Conservation (phyloP, 2,329 filamentous ascomycete species). For the Pyricularia sp. region DNA sequence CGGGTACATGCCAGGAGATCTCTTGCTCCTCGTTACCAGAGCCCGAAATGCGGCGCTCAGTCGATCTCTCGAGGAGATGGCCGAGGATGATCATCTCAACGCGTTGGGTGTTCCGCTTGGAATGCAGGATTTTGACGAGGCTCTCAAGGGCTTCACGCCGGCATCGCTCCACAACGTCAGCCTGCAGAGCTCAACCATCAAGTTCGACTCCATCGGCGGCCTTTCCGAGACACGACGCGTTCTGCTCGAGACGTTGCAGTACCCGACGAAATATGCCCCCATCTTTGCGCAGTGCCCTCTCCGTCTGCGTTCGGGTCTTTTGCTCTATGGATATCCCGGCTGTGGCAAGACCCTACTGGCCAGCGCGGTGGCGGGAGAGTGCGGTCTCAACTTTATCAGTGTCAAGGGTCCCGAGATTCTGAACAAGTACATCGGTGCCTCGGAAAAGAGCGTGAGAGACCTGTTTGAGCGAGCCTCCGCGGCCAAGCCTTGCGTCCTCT, state of each 20-base stretch:
- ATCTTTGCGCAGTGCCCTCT: conserved; percentile 95
- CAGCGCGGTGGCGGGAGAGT: conserved; percentile 94
- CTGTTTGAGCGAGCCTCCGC: conserved; percentile 88
- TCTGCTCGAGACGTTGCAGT: conserved; percentile 90
- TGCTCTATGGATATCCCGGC: conserved; percentile 91
- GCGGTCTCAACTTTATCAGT: conserved; percentile 94
- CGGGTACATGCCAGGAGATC: conserved; percentile 94
- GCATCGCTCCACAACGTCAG: conserved; percentile 92
- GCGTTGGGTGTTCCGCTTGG: conserved; percentile 54
- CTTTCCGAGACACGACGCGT: conserved; percentile 77
- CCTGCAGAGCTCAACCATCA: conserved; percentile 84
- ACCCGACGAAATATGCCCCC: conserved; percentile 94
- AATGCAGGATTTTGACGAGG: conserved; percentile 70
- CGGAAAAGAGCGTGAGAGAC: conserved; percentile 91
- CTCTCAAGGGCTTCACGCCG: conserved; percentile 86
- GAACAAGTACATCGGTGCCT: conserved; percentile 98
- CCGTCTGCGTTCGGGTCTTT: conserved; percentile 82
- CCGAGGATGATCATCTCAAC: conserved; percentile 28
- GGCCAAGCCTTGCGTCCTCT: conserved; percentile 85
- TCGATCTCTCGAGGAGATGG: conserved; percentile 56
- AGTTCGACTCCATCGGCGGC: conserved; percentile 86
- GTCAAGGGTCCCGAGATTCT: conserved; percentile 97
- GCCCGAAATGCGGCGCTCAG: conserved; percentile 91
- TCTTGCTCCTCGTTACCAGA: conserved; percentile 75
- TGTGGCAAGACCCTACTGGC: conserved; percentile 95